Evolutionary conservation across 805 yeast species (phyloP).

Genomic region (Hyphopichia homilentoma): DNA sequence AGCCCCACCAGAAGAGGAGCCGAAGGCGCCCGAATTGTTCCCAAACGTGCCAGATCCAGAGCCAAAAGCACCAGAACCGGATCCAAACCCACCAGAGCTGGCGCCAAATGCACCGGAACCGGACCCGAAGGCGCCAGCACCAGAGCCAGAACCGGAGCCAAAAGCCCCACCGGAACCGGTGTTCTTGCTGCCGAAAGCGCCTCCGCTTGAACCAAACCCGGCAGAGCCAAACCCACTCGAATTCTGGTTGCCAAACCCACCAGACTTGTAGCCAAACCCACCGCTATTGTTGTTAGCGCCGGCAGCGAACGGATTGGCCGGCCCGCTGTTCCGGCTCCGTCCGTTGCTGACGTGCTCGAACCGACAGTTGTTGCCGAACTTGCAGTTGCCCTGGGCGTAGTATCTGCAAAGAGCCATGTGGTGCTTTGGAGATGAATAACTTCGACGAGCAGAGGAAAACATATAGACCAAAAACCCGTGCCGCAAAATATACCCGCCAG

Average conservation of each 20-base stretch:
- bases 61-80: constrained; percentile 1
- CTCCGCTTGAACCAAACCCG: constrained; percentile 3
- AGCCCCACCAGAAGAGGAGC: constrained; percentile 17
- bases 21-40: constrained; percentile 1
- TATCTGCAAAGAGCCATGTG: constrained; percentile 14
- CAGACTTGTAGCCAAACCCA: too few species aligned
- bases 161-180: not conserved
- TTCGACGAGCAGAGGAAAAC: too few species aligned
- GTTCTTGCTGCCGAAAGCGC: too few species aligned
- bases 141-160: constrained; percentile 3
- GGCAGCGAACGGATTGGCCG: too few species aligned
- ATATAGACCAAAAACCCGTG: too few species aligned
- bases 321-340: too few species aligned
- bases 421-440: too few species aligned
- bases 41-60: constrained; percentile 2
- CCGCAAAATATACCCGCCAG: too few species aligned
- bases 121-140: not conserved
- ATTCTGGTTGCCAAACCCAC: constrained; percentile 4
- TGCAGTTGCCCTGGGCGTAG: constrained; percentile 24
- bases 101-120: constrained; percentile 5
- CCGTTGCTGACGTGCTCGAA: constrained; percentile 18
- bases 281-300: too few species aligned
- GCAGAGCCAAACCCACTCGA: constrained; percentile 6
- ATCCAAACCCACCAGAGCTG: constrained; percentile 8
- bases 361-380: constrained; percentile 23